A percentile compares a stretch with the other conserved stretches of the same genome.
phyloP scores from a whole-genome alignment of 352 stramenopile species.

The Globisporangium sylvaticum region DNA sequence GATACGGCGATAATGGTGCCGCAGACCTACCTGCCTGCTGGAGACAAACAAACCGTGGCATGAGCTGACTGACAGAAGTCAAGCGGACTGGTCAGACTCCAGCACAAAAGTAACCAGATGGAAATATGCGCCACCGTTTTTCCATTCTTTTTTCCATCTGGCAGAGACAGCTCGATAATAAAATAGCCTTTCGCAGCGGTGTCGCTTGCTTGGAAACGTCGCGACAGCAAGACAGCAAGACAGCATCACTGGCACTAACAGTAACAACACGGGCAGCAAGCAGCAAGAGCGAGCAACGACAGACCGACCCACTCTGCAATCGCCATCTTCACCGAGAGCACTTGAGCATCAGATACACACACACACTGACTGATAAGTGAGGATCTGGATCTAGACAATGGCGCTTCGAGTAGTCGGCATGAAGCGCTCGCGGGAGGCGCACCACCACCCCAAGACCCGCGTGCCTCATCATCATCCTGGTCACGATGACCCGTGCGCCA shows the following conservation, averaged over 20 bases:
- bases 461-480: not conserved
- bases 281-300: not conserved
- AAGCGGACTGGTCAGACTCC: not conserved
- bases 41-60: not conserved
- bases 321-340: not conserved
- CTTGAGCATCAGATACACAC: not conserved
- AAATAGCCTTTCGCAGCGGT: not conserved
- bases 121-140: constrained; percentile 4
- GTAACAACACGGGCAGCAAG: not conserved
- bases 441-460: not conserved
- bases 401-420: constrained; percentile 11
- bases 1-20: not conserved
- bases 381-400: not conserved
- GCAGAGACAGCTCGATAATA: not conserved
- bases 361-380: not conserved
- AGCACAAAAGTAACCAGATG: not conserved
- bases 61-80: not conserved
- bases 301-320: not conserved
- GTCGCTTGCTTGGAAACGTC: not conserved
- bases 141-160: constrained; percentile 10
- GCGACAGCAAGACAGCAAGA: too few species aligned
- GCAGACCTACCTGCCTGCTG: not conserved
- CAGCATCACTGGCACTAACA: not conserved
- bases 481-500: constrained; percentile 5
- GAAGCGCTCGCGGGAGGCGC: constrained; percentile 18